Evolutionary conservation across 1,139 yeast genomes (phyloP).

Genomic region (Neolecta irregularis): DNA sequence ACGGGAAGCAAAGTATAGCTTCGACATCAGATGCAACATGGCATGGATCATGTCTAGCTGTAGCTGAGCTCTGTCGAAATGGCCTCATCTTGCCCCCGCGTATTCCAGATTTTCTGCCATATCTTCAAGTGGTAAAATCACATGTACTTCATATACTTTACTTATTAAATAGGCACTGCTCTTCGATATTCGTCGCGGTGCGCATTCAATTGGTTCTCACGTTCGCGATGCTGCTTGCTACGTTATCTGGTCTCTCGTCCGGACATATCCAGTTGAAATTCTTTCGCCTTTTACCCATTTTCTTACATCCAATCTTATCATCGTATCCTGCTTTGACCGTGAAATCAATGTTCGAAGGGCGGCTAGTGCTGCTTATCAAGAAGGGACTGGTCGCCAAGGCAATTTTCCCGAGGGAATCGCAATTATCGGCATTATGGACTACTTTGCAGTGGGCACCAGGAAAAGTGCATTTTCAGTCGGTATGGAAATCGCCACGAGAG

Average conservation of each 20-base stretch:
- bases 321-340: constrained; percentile 48
- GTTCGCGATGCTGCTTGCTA: constrained; percentile 77
- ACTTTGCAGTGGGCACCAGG: constrained; percentile 31
- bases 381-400: constrained; percentile 55
- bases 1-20: constrained; percentile 11
- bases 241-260: constrained; percentile 48
- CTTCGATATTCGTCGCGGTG: constrained; percentile 38
- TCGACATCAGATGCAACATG: constrained; percentile 24
- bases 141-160: constrained; percentile 10
- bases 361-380: constrained; percentile 76
- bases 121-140: constrained; percentile 19
- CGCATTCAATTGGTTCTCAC: constrained; percentile 44
- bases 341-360: constrained; percentile 68
- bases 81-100: constrained; percentile 17
- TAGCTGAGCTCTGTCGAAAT: constrained; percentile 33
- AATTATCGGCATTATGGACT: constrained; percentile 46
- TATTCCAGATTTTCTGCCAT: constrained; percentile 4
- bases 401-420: constrained; percentile 28
- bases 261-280: constrained; percentile 26
- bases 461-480: constrained; percentile 28
- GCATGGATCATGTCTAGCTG: constrained; percentile 32
- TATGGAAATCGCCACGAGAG: constrained; percentile 6
- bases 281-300: constrained; percentile 17
- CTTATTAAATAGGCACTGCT: constrained; percentile 31
- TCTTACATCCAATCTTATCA: constrained; percentile 26